A percentile compares a stretch with the other conserved stretches of the same genome.
phyloP scores from a whole-genome alignment of 169 alveolate genomes.

The Cryptosporidium ryanae region DNA sequence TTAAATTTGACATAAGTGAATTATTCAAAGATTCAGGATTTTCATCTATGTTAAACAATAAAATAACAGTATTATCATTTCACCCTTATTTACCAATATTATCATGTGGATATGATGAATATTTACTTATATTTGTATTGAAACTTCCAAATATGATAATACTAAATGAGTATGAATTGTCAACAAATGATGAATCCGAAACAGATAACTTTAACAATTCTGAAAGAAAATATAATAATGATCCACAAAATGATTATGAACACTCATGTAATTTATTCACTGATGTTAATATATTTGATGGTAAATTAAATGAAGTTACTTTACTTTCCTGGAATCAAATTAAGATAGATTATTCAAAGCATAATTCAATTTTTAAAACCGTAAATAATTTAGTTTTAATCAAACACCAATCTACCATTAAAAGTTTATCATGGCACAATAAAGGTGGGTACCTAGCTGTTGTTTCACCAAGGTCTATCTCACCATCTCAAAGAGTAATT shows the following conservation, averaged over 20 bases:
- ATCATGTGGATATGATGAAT: slow-evolving; percentile 64
- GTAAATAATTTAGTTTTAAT: slow-evolving; percentile 69
- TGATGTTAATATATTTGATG: not conserved
- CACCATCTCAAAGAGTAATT: slow-evolving; percentile 82
- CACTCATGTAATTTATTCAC: slow-evolving; percentile 70
- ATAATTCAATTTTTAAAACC: slow-evolving; percentile 36
- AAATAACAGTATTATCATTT: slow-evolving; percentile 37
- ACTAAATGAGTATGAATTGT: slow-evolving; percentile 14
- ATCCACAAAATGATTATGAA: slow-evolving; percentile 78
- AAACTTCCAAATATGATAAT: slow-evolving; percentile 28
- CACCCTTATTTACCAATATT: slow-evolving; percentile 61
- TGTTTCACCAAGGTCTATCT: slow-evolving; percentile 81
- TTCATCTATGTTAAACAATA: not conserved
- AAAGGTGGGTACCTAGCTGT: slow-evolving; percentile 89
- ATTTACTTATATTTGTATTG: slow-evolving; percentile 30
- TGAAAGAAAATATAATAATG: not conserved
- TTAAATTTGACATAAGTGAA: slow-evolving; percentile 77
- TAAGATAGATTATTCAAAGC: not conserved
- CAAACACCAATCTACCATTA: slow-evolving; percentile 77
- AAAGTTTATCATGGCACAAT: slow-evolving; percentile 83
- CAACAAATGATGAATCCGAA: slow-evolving; percentile 50
- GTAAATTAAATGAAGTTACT: not conserved
- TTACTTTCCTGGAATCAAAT: slow-evolving; percentile 20
- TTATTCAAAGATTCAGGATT: not conserved
- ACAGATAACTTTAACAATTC: not conserved